Evolutionary conservation across 139 green algal species (phyloP), one percentile per base, ranked within the genome.

Genomic region (Micractinium conductrix): DNA sequence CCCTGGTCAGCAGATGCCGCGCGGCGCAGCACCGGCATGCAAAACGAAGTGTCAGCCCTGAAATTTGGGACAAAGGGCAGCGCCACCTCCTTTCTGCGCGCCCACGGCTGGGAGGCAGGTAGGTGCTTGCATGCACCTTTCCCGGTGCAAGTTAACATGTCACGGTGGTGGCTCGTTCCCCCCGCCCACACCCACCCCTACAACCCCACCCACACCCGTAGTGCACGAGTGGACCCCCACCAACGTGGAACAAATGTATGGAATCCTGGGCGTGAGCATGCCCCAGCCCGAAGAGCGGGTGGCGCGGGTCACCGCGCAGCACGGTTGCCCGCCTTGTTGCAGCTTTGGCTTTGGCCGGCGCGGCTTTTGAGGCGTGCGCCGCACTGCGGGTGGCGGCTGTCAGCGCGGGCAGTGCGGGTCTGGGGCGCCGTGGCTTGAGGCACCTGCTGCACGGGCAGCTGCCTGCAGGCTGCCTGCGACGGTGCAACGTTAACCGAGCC

Each of bases 51-150:
- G n/a, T 65, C 72, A 0, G 45, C 72, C 72, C 42, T 79, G 26
- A 79, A 79, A 44, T 79, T 79, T 63, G 72, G 72, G 8, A n/a
- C 33, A 26, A n/a, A 79, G 12, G 26, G 21, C 9, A 33, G 30
- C 4, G 44, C 35, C 30, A 14, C 30, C n/a, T 7, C n/a, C 44
- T 79, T 79, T 17, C 72, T 79, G 72, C 5, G 30, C 17, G n/a
- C 17, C 44, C 63, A 44, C 24, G 72, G 72, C 44, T 79, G 72
- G 72, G 72, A 79, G 30, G 21, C 44, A 40, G 72, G 72, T 79
- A 44, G 21, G 68, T 35, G 17, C 4, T 37, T 16, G 68, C 16
- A 10, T 6, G 30, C n/a, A n/a, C n/a, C n/a, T n/a, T n/a, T n/a
- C n/a, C n/a, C n/a, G n/a, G n/a, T n/a, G n/a, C n/a, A n/a, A n/a